Evolutionary conservation across 2,329 filamentous ascomycete genomes (phyloP).

Genomic region (Apiospora arundinis): DNA sequence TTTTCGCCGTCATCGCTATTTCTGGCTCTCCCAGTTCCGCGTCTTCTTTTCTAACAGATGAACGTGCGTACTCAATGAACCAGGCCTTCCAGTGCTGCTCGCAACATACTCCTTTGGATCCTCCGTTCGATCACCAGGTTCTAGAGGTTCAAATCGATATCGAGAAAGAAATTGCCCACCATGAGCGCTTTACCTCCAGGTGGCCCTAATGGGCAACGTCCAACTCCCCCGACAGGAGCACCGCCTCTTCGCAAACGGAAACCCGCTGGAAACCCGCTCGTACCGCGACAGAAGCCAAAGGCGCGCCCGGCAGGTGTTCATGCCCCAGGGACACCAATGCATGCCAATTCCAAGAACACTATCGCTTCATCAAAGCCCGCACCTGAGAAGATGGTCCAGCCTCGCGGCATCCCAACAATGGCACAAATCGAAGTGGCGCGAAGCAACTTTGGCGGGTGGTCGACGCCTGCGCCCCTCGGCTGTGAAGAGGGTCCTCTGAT

Average conservation of each 20-base stretch:
- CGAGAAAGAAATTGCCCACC: background rate
- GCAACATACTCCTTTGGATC: background rate
- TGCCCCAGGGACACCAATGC: conserved; percentile 32
- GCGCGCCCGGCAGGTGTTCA: conserved; percentile 41
- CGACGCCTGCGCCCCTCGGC: conserved; percentile 53
- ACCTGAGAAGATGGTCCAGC: conserved; percentile 31
- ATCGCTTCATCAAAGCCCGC: conserved; percentile 29
- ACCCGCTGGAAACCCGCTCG: conserved; percentile 62
- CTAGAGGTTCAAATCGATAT: background rate
- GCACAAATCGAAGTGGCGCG: conserved; percentile 50
- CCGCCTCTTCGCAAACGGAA: conserved; percentile 50
- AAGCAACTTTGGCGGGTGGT: conserved; percentile 63
- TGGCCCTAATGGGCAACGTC: conserved; percentile 51
- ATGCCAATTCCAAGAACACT: conserved; percentile 33
- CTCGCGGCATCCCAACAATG: conserved; percentile 32
- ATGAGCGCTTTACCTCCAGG: conserved; percentile 53
- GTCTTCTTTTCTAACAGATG: background rate
- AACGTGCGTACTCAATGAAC: background rate
- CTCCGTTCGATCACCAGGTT: background rate
- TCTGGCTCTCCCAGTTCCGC: background rate
- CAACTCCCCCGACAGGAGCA: conserved; percentile 53
- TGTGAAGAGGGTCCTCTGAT: conserved; percentile 69
- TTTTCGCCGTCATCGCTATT: background rate
- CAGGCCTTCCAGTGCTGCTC: background rate
- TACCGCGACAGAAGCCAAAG: conserved; percentile 62